Base-by-base conservation (phyloP, 352 stramenopile genomes). In the Phytophthora melonis region DNA sequence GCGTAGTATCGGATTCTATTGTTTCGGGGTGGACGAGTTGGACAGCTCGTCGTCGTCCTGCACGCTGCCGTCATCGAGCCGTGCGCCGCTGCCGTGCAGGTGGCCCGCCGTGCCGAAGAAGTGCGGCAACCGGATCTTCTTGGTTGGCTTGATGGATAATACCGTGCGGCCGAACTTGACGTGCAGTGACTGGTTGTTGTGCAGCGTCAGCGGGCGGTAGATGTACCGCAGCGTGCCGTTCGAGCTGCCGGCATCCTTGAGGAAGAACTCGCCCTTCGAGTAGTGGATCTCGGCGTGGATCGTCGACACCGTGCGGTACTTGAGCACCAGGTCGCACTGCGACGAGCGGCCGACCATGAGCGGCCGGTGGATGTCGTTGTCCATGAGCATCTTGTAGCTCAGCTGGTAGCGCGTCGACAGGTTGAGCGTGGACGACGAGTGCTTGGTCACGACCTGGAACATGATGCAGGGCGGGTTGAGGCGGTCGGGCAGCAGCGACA, bases 141-240 rank as follows among this genome's bases (percentile, higher is more conserved):
- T 96, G 1, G 87, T 96, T 11, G 89, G 88, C 73, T 96, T 96
- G 73, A 96, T 95, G 19, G 88, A 94, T 55, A 96, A 74, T 65
- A 96, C 88, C 16, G 89, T 96, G 59, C 86, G 89, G 0, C 87
- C 91, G 70, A 96, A 95, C 83, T 96, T 94, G 56, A 97, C 84
- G 64, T 95, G 88, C 16, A 96, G 77, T 47, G 89, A 93, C 77
- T 95, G 87, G 73, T 94, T 95, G 83, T 93, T 94, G 66, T 94
- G 86, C 14, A 99, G 81, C 64, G 96, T 95, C 47, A 99, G 82
- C 6, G 96, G 94, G 18, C 92, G 85, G 66, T 97, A 95, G n/a
- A 99, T 91, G 83, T 98, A 98, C 30, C 97, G 83, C 79, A 98
- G 85, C 43, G 92, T 98, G 58, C 96, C 96, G 74, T 99, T 99